Evolutionary conservation across 2,329 filamentous ascomycete genomes (phyloP), one percentile per base, ranked within the genome.

Genomic region (Hymenoscyphus scutula): DNA sequence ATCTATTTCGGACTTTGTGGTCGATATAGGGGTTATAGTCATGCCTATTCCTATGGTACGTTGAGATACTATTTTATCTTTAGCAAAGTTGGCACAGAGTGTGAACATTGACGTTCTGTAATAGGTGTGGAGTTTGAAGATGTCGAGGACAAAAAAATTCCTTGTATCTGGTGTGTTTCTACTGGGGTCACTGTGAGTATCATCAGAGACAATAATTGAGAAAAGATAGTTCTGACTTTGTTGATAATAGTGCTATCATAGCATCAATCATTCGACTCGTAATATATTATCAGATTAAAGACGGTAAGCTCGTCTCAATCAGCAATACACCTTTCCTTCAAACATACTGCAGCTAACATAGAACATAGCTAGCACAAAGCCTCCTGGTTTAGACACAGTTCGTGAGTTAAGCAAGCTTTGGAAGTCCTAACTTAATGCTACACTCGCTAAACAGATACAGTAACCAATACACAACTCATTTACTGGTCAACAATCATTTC

Each of bases 21-120:
- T 51, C 25, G 45, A 51, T 17, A 17, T 19, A 3, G n/a, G n/a
- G 1, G 25, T 51, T 27, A 51, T 51, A 3, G 3, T 51, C 25
- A 51, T 51, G 45, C 45, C 45, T 23, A 51, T 51, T 27, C 45
- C 45, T 51, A 51, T 51, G 45, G 45, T 51, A 51, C 4, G 25
- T 51, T 27, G 8, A 23, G 0, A 23, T 19, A 5, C 7, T 10
- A n/a, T 5, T n/a, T n/a, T 48, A n/a, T 23, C 41, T 19, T 2
- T 8, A 2, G 19, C 13, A 5, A 5, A 37, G 34, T 29, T 3
- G 27, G 6, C 6, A 37, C 4, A 34, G 34, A 15, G 34, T 37
- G 34, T 37, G 34, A 17, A 37, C 15, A 17, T 15, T 37, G 34
- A 37, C 25, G 13, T n/a, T 48, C 25, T 19, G 25, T 3, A 19